Evolutionary conservation across 495 filamentous ascomycete species (phyloP).

Genomic region (Stereocaulon alpinum): DNA sequence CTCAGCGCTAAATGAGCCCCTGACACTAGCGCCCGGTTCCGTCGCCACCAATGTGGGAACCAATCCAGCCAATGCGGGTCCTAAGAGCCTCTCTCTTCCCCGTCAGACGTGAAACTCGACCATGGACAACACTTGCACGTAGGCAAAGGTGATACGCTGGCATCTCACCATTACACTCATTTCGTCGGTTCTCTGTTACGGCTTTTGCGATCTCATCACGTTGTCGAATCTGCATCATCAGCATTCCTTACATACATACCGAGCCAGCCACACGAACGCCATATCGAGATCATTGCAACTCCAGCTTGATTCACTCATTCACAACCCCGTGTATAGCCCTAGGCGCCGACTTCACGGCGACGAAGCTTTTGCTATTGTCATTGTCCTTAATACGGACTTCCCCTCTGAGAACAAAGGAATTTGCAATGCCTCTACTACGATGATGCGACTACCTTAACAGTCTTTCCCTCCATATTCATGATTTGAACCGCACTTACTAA

Average conservation of each 20-base stretch:
- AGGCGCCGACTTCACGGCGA: neutral
- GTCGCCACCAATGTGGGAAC: neutral
- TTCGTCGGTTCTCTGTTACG: neutral
- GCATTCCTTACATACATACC: slow-evolving; percentile 3
- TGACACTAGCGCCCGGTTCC: neutral
- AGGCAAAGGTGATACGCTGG: neutral
- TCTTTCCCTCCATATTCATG: neutral
- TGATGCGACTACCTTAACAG: neutral
- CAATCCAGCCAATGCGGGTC: neutral
- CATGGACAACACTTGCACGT: neutral
- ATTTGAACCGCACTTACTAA: neutral
- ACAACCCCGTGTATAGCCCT: neutral
- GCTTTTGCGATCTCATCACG: neutral
- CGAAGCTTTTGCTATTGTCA: neutral
- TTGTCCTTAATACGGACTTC: neutral
- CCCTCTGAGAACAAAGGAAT: slow-evolving; percentile 3
- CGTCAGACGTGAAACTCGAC: slow-evolving; percentile 2
- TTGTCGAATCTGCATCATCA: neutral
- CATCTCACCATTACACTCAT: slow-evolving; percentile 1
- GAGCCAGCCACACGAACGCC: slow-evolving; percentile 4
- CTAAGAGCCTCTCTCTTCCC: neutral
- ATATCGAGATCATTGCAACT: neutral
- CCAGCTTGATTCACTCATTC: neutral
- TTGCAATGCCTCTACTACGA: neutral
- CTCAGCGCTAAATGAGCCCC: no score